Evolutionary conservation across 1,139 yeast species (phyloP), one percentile per base, ranked within the genome.

Genomic region (Blastobotrys capitulatus): DNA sequence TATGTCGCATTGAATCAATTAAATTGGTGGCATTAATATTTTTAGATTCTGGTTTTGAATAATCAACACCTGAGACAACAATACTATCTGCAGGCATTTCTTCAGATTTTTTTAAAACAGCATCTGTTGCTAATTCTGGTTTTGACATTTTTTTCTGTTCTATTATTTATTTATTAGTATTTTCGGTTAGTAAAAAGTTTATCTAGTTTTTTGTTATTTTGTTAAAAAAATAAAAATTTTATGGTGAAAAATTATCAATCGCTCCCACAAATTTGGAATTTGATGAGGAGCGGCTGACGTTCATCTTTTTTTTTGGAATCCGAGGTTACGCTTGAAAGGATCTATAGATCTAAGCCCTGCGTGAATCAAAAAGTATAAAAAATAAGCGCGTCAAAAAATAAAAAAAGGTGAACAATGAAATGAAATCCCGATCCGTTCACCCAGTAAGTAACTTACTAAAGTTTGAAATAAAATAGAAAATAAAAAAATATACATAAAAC

Each of bases 31-130:
- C 97, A 46, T 75, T 73, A 79, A 86, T 81, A 67, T 88, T 80
- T 48, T 72, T 69, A 52, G 72, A 68, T 58, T 82, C 75, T 46
- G 90, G 80, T 58, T 82, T 75, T 47, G 90, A 81, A 69, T 90
- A 94, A 68, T 92, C 97, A 45, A 92, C 80, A 49, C 98, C 99
- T 51, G 77, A 72, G 38, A 94, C 96, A 60, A 80, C 77, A 22
- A 79, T 82, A 52, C 86, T 85, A 60, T 78, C 80, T 38, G 79
- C 87, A 12, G 96, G 94, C 48, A 90, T 89, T 2, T 95, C 94
- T 6, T 76, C 88, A 0, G 97, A 88, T 50, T 82, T 83, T 66
- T 84, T 86, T 49, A 92, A 77, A 27, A 92, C 97, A 10, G 97
- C 97, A 59, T 89, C 64, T 12, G 62, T 56, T 4, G 67, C 66